These are phyloP conservation scores for Pleoardoris graminearum DNA, from an alignment of 2,329 filamentous ascomycete genomes.

Conservation along the genomic window DNA sequence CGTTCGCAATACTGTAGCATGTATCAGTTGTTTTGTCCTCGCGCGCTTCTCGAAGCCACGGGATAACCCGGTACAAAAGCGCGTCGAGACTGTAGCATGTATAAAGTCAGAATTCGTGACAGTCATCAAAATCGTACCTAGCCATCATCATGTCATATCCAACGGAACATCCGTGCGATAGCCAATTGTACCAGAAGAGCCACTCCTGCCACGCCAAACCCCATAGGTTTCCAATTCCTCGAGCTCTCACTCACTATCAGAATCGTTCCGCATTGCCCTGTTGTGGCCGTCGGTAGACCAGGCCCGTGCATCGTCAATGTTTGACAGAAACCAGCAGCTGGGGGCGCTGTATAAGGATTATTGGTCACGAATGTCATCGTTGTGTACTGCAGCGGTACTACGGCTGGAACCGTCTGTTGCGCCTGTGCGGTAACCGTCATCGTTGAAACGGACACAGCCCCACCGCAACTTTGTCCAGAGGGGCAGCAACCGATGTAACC, in stretches of 20 bases:
- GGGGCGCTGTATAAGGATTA: slow-evolving; percentile 14
- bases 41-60: too few relatives aligned
- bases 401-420: slow-evolving; percentile 31
- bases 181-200: slow-evolving; percentile 29
- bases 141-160: slow-evolving; percentile 9
- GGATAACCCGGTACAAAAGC: too few relatives aligned
- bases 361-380: slow-evolving; percentile 14
- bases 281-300: slow-evolving; percentile 36
- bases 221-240: slow-evolving; percentile 21
- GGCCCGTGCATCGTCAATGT: slow-evolving; percentile 44
- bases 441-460: slow-evolving; percentile 30
- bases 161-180: slow-evolving; percentile 33
- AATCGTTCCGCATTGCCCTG: slow-evolving; percentile 45
- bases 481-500: slow-evolving; percentile 47
- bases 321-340: slow-evolving; percentile 37
- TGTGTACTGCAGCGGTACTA: slow-evolving; percentile 33
- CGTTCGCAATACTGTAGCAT: too few relatives aligned
- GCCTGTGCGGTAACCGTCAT: slow-evolving; percentile 41
- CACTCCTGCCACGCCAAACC: slow-evolving; percentile 21
- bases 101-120: slow-evolving; percentile 23
- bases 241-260: slow-evolving; percentile 37
- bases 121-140: slow-evolving; percentile 16
- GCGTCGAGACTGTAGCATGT: neutral
- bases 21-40: too few relatives aligned
- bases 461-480: slow-evolving; percentile 37